These are phyloP conservation scores for Quercus phellos DNA, from an alignment of 331 rosid genomes.

Conservation along the genomic window DNA sequence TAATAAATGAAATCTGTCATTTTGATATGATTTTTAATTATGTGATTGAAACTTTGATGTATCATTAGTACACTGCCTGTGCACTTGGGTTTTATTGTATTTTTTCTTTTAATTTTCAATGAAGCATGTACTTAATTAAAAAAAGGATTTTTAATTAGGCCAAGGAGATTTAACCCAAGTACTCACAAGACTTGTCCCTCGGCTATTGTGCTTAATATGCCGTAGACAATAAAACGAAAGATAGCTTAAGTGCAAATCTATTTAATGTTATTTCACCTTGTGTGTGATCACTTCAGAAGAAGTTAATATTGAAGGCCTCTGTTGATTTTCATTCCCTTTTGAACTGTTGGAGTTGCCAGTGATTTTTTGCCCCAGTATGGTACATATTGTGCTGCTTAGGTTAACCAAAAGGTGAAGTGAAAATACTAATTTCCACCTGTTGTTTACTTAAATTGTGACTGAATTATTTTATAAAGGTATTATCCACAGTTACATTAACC, in stretches of 20 bases:
- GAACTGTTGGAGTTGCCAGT: not conserved
- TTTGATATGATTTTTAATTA: not conserved
- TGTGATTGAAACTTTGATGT: not conserved
- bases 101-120: no score
- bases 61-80: no score
- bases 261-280: not conserved
- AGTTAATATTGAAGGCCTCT: constrained; percentile 1
- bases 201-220: not conserved
- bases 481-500: not conserved
- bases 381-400: not conserved
- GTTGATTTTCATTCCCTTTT: constrained; percentile 2
- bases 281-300: constrained; percentile 1
- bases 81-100: no score
- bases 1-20: not conserved
- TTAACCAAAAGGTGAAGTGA: not conserved
- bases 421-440: not conserved
- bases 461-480: not conserved
- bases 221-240: not conserved
- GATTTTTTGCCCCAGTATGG: constrained; percentile 7
- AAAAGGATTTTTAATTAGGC: no score
- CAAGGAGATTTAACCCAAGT: not conserved
- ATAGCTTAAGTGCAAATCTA: not conserved
- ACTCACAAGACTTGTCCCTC: not conserved
- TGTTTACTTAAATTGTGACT: not conserved
- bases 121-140: no score